Percentiles rank a stretch among this genome's conserved stretches.
These are phyloP conservation scores for Caloboletus inedulis DNA, from an alignment of 1,284 basidiomycete genomes.

Conservation along the genomic window DNA sequence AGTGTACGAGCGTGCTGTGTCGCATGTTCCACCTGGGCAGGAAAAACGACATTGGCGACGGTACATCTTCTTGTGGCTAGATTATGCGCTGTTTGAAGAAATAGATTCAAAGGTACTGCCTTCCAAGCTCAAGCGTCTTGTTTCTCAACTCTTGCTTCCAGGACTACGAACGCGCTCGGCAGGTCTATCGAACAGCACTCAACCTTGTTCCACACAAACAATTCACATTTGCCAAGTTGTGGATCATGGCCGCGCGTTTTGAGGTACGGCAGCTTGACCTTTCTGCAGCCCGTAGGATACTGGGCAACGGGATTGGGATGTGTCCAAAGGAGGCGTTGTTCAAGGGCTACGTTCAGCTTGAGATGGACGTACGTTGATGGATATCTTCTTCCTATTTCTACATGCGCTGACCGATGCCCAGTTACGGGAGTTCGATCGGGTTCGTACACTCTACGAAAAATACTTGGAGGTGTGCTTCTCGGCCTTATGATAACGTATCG, in stretches of 20 bases:
- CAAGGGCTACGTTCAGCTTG: conserved; percentile 92
- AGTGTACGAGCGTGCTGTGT: conserved; percentile 95
- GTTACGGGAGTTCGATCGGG: conserved; percentile 94
- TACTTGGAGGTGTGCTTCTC: conserved; percentile 72
- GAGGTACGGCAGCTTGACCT: conserved; percentile 87
- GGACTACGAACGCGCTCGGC: conserved; percentile 82
- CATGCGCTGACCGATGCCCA: conserved; percentile 29
- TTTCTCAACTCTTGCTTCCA: conserved; percentile 30
- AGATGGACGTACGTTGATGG: conserved; percentile 66
- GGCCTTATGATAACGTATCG: not conserved
- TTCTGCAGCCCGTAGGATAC: conserved; percentile 80
- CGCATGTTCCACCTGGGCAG: conserved; percentile 86
- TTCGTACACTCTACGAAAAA: conserved; percentile 90
- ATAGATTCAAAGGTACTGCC: conserved; percentile 78
- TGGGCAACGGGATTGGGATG: conserved; percentile 92
- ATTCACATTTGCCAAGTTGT: conserved; percentile 97
- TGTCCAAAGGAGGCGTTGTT: conserved; percentile 93
- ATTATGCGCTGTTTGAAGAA: conserved; percentile 98
- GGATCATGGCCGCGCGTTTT: conserved; percentile 89
- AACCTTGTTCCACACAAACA: conserved; percentile 91
- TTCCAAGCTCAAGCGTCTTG: not conserved
- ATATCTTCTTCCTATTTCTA: not conserved
- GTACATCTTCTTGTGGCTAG: conserved; percentile 96
- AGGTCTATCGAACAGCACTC: conserved; percentile 91
- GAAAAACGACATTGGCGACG: conserved; percentile 93